Conservation (phyloP, 2,329 filamentous ascomycete species). For the Aureobasidium sp. region DNA sequence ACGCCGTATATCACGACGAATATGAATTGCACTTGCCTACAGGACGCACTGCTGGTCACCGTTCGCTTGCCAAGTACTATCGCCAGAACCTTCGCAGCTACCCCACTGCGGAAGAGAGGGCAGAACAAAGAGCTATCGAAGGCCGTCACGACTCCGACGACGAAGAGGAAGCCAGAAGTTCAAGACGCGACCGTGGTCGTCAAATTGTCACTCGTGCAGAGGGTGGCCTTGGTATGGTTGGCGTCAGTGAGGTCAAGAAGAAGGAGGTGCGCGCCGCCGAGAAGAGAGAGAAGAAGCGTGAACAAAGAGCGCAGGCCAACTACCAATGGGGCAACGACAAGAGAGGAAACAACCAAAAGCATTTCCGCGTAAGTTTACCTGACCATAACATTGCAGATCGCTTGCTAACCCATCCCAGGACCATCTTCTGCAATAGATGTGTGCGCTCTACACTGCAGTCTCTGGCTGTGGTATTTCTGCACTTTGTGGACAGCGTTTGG, state of each 20-base stretch:
- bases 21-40: constrained; percentile 89
- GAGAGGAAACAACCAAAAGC: constrained; percentile 69
- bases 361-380: constrained; percentile 50
- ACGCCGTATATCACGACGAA: constrained; percentile 81
- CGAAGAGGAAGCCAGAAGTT: constrained; percentile 30
- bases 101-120: constrained; percentile 68
- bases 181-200: constrained; percentile 25
- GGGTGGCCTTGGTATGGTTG: constrained; percentile 67
- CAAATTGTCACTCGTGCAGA: constrained; percentile 56
- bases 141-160: constrained; percentile 39
- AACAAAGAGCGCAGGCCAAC: constrained; percentile 42
- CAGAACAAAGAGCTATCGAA: constrained; percentile 55
- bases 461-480: not conserved
- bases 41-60: constrained; percentile 81
- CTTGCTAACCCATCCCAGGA: constrained; percentile 31
- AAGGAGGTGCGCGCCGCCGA: constrained; percentile 58
- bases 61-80: constrained; percentile 79
- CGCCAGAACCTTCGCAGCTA: constrained; percentile 86
- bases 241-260: constrained; percentile 69
- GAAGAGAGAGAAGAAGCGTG: constrained; percentile 58
- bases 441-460: not conserved
- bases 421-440: constrained; percentile 32
- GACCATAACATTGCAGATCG: not conserved
- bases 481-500: not conserved
- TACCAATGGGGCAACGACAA: constrained; percentile 65